Conservation (phyloP, 2,329 filamentous ascomycete species). For the Neopestalotiopsis clavispora region DNA sequence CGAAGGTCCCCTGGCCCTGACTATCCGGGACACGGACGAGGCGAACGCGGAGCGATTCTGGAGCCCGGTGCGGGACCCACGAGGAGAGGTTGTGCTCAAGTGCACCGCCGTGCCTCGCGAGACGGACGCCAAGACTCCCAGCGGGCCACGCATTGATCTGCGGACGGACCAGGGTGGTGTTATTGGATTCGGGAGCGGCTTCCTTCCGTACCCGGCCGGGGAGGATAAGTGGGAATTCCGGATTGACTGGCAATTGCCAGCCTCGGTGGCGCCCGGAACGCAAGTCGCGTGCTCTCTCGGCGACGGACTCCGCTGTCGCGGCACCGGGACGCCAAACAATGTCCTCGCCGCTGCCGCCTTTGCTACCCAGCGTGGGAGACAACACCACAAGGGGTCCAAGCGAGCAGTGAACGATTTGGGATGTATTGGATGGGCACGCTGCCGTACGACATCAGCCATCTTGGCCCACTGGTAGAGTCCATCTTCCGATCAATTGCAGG, state of each 20-base stretch:
- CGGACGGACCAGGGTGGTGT: background rate
- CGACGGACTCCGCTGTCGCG: too few relatives aligned
- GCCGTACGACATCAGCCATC: background rate
- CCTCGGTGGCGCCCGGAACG: too few relatives aligned
- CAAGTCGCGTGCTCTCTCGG: too few relatives aligned
- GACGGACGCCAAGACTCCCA: background rate
- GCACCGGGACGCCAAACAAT: background rate
- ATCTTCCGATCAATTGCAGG: constrained; percentile 10
- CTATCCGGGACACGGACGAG: background rate
- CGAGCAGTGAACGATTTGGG: background rate
- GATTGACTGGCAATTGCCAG: background rate
- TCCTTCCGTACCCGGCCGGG: background rate
- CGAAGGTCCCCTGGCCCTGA: background rate
- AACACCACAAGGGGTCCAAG: background rate
- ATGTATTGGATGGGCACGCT: constrained; percentile 13
- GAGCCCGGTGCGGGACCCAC: background rate
- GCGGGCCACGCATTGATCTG: background rate
- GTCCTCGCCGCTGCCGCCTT: background rate
- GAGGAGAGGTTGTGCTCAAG: background rate
- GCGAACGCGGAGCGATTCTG: background rate
- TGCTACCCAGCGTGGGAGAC: constrained; percentile 1
- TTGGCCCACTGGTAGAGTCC: background rate
- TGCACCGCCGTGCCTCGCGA: background rate
- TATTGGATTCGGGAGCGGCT: background rate
- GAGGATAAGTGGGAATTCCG: background rate